Base-by-base conservation (phyloP, 495 filamentous ascomycete species). In the Penicillium ucsense region DNA sequence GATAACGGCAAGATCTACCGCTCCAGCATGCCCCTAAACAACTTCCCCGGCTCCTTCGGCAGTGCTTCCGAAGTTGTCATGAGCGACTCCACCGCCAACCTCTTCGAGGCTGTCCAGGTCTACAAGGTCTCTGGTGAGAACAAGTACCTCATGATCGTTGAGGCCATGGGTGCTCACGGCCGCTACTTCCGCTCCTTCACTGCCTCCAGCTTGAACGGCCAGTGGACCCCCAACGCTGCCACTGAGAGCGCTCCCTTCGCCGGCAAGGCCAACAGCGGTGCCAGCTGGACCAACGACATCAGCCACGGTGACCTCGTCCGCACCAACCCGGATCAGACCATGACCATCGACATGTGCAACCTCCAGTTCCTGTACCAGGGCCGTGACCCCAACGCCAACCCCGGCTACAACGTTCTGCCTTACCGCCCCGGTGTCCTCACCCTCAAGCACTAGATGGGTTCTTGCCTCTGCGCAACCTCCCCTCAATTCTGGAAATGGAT, bases 171-270 rank as follows among this genome's bases (percentile, higher is more conserved):
- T 4, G 11, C 66, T 0, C 53, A 70, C 11, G 80, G 80, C 1
- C 73, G 80, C 4, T 84, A 77, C 49, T 84, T 84, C 75, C 78
- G 80, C 33, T 82, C 79, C 0, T 83, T 75, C 62, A 82, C 78
- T 3, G 70, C 81, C 20, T 65, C 49, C 33, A 74, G 65, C 43
- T 70, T 83, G 1, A 51, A 53, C 41, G 80, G 80, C 0, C 34
- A 62, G 12, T 83, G 80, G 80, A 76, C 74, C 0, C 46, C 66
- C 6, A 73, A 79, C 53, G 72, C 79, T 3, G 58, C 59, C 1
- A 71, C 40, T 28, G 79, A 83, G 64, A 68, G 54, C 52, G 44
- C 56, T 5, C 73, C 81, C 3, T 84, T 83, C 43, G 81, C 81
- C 3, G 79, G 81, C 43, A 77, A 76, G 57, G 73, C 72, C 20